Percentiles rank a stretch among this genome's conserved stretches.
Evolutionary conservation across 305 asterid species (phyloP).

Genomic region (Fraxinus dipetala): DNA sequence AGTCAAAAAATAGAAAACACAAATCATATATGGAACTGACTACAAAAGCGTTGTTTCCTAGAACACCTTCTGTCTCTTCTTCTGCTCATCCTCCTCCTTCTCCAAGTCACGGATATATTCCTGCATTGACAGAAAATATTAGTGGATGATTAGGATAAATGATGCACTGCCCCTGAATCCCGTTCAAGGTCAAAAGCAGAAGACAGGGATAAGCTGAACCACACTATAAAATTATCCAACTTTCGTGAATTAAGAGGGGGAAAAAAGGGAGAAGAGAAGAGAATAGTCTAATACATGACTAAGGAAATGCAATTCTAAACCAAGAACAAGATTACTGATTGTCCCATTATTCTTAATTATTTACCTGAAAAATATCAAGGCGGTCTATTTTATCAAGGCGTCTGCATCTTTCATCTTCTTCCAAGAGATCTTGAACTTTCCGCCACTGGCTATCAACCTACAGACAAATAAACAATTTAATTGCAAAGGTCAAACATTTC

Average conservation of each 20-base stretch:
- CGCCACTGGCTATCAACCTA: conserved; percentile 98
- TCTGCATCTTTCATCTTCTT: conserved; percentile 90
- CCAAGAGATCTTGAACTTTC: conserved; percentile 90
- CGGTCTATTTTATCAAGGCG: conserved; percentile 90
- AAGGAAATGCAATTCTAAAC: conserved; percentile 4
- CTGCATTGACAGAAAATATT: conserved; percentile 42
- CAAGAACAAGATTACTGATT: background rate
- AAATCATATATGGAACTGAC: conserved; percentile 9
- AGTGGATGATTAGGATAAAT: conserved; percentile 11
- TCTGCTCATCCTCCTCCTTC: conserved; percentile 91
- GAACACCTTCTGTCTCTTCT: conserved; percentile 75
- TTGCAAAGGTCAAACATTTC: conserved; percentile 4
- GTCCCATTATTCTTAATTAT: conserved; percentile 18
- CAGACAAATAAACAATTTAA: conserved; percentile 18
- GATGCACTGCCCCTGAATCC: background rate
- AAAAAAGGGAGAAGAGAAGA: background rate
- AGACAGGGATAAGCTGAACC: background rate
- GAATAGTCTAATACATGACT: background rate
- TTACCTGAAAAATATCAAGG: conserved; percentile 88
- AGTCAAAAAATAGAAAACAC: conserved; percentile 19
- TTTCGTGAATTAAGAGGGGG: conserved; percentile 4
- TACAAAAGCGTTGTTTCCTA: conserved; percentile 13
- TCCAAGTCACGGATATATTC: conserved; percentile 93
- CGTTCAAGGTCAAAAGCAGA: conserved; percentile 19
- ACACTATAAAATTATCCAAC: conserved; percentile 9